These are phyloP conservation scores for Plasmodium gonderi DNA, from an alignment of 169 alveolate genomes.

Conservation along the genomic window DNA sequence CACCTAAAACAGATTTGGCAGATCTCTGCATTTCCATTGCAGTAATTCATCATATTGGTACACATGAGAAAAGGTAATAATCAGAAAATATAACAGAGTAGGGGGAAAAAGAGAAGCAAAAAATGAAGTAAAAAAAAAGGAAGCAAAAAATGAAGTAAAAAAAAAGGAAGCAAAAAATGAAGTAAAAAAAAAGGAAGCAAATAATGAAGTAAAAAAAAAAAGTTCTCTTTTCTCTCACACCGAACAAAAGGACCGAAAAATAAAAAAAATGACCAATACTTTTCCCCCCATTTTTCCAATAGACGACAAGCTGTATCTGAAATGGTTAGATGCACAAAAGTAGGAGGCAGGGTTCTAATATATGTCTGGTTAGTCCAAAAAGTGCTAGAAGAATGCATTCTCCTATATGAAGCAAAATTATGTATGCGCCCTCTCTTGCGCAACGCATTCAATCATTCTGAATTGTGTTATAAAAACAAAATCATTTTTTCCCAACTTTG, in stretches of 20 bases:
- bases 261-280: not conserved
- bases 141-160: not conserved
- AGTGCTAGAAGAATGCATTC: not conserved
- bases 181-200: too few species aligned
- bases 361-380: constrained; percentile 90
- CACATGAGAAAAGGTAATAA: constrained; percentile 87
- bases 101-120: not conserved
- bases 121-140: not conserved
- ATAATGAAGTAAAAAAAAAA: not conserved
- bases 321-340: constrained; percentile 87
- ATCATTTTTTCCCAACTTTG: not conserved
- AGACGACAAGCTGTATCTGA: constrained; percentile 78
- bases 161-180: too few species aligned
- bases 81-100: constrained; percentile 84
- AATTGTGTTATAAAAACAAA: too few species aligned
- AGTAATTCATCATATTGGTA: constrained; percentile 95
- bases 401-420: too few species aligned
- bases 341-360: constrained; percentile 88
- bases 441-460: too few species aligned
- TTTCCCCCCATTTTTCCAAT: not conserved
- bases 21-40: constrained; percentile 95
- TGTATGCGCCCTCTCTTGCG: too few species aligned
- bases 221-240: not conserved
- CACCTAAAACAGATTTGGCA: constrained; percentile 77
- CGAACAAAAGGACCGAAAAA: too few species aligned